Base-by-base conservation (phyloP, 345 rosid species). In the Combretum micranthum region DNA sequence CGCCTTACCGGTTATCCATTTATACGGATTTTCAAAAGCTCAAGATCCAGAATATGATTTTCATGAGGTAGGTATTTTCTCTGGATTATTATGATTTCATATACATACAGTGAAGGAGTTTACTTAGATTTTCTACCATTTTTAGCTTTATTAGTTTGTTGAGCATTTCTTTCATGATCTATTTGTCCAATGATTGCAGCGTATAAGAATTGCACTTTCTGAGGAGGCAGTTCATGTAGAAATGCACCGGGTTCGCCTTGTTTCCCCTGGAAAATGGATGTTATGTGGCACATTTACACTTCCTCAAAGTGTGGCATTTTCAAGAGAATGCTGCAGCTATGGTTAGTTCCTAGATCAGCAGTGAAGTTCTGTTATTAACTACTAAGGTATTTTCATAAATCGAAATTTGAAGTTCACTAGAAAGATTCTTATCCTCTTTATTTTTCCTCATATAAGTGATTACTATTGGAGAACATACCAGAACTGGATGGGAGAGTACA, bases 221-320 rank as follows among this genome's bases (percentile, higher is more conserved):
- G 96, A 84, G 68, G 98, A 75, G 25, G 93, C 81, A 1, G 90
- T 92, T 45, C 66, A 83, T 45, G 96, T 90, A 3, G 83, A 84
- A 64, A 79, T 86, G 86, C 78, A 68, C 17, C 79, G 63, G 65
- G 93, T 87, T 56, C 88, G 88, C 8, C 85, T 72, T 0, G 97
- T 87, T 59, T 92, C 98, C 32, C 98, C 96, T 0, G 90, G 96
- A 43, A 92, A 92, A 81, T 86, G 90, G 85, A 88, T 91, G 98
- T 49, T 91, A 17, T 77, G 90, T 71, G 96, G 95, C 14, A 86
- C 86, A 57, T 92, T 90, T 62, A 64, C 74, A 50, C 90, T 92
- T 26, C 95, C 98, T 6, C 66, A 48, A 65, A 86, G 77, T 58
- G 87, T 87, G 69, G 94, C 94, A 47, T 85, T 72, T 65, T 75